Conservation (phyloP, 495 filamentous ascomycete species). For the Pseudoneurospora amorphoporcata region DNA sequence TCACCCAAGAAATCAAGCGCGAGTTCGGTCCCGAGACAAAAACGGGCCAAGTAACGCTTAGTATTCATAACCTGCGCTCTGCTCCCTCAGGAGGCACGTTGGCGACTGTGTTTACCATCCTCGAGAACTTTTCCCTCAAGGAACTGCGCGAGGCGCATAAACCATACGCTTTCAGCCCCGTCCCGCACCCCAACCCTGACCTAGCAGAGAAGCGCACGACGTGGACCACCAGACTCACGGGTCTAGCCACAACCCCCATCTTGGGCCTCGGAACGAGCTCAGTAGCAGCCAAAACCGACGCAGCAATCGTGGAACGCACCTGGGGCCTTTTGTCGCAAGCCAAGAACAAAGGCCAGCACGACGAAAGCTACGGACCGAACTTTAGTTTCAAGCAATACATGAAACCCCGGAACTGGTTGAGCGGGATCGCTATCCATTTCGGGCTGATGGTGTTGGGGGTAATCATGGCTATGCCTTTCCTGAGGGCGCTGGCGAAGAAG, state of each 20-base stretch:
- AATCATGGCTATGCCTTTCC: slow-evolving; percentile 37
- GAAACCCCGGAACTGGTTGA: slow-evolving; percentile 47
- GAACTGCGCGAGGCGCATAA: slow-evolving; percentile 44
- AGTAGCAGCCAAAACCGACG: slow-evolving; percentile 47
- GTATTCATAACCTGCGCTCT: slow-evolving; percentile 49
- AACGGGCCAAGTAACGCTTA: slow-evolving; percentile 49
- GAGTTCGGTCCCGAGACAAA: slow-evolving; percentile 34
- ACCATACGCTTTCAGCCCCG: slow-evolving; percentile 59
- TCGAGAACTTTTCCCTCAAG: slow-evolving; percentile 49
- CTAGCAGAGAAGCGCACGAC: slow-evolving; percentile 23
- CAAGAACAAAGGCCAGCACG: slow-evolving; percentile 8
- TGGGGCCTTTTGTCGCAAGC: slow-evolving; percentile 61
- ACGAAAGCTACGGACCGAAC: slow-evolving; percentile 53
- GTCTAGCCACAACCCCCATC: slow-evolving; percentile 49
- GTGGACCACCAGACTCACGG: slow-evolving; percentile 42
- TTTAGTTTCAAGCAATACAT: slow-evolving; percentile 66
- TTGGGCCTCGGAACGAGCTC: slow-evolving; percentile 60
- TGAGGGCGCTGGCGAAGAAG: slow-evolving; percentile 20
- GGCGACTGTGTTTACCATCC: slow-evolving; percentile 49
- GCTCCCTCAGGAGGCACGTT: slow-evolving; percentile 68
- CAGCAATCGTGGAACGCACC: slow-evolving; percentile 59
- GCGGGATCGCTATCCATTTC: slow-evolving; percentile 48
- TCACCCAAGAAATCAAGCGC: slow-evolving; percentile 55
- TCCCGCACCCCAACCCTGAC: slow-evolving; percentile 39
- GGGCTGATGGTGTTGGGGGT: slow-evolving; percentile 40